These are phyloP conservation scores for Paramecium caudatum DNA, from an alignment of 73 alveolate species.

Conservation along the genomic window DNA sequence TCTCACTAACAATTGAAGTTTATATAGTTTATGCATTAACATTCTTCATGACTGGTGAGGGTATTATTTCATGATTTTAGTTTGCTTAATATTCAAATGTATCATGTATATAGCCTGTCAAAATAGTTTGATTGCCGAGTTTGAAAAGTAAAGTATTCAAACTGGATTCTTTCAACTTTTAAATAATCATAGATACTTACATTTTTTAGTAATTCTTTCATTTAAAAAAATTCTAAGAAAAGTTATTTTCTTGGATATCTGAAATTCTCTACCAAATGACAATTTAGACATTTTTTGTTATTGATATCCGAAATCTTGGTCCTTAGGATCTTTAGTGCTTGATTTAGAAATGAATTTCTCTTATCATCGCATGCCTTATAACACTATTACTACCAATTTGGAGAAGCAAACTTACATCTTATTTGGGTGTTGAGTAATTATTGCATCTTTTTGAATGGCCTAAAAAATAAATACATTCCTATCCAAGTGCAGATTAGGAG, in stretches of 20 bases:
- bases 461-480: conserved; percentile 18
- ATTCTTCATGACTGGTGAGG: not conserved
- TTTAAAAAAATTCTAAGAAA: not conserved
- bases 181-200: not conserved
- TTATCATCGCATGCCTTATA: not conserved
- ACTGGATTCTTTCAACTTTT: not conserved
- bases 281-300: not conserved
- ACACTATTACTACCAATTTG: not conserved
- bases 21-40: not conserved
- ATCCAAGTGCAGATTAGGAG: conserved; percentile 7
- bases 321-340: not conserved
- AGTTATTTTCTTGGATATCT: not conserved
- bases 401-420: not conserved
- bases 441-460: not conserved
- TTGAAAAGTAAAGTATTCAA: not conserved
- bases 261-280: not conserved
- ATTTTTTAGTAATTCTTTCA: not conserved
- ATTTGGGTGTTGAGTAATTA: not conserved
- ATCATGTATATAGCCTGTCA: not conserved
- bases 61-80: not conserved
- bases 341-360: not conserved
- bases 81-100: not conserved
- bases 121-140: not conserved
- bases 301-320: not conserved
- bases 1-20: not conserved